Base-by-base conservation (phyloP, 352 stramenopile species). In the Plasmopara viticola region DNA sequence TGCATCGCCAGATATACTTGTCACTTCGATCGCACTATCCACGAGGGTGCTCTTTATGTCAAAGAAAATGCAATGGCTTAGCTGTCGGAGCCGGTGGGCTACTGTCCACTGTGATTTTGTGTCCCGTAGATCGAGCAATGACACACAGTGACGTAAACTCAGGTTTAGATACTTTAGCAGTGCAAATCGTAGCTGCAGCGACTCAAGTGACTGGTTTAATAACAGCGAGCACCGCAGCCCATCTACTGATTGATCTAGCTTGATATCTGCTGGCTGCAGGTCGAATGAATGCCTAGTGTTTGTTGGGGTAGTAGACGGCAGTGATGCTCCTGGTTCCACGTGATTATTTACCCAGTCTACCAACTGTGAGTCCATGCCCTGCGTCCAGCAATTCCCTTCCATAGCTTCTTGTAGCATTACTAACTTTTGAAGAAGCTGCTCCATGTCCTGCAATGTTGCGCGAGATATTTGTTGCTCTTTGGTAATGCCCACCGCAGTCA, bases 51-150 rank as follows among this genome's bases (percentile, higher is more conserved):
- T 84, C 65, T 94, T 95, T 29, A 91, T 55, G 34, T 95, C 85
- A 17, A 94, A 87, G 54, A 93, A 95, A n/a, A 93, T 67, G 38
- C 85, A 94, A 63, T 93, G 80, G 34, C 83, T 87, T 18, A 93
- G 50, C 12, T 73, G 67, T 1, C 83, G 82, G 34, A 95, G 46
- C 1, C 68, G 71, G 41, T 91, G 66, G 8, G 83, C 83, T 7
- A 94, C 64, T 0, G 80, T 90, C 83, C 83, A 95, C 9, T 69
- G 51, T 0, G 81, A 86, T 18, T 68, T 57, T 6, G 73, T 78
- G 44, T 93, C 79, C 8, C 83, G 84, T 29, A 95, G 44, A 62
- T 95, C 84, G 5, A 95, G 51, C 30, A 94, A 53, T 14, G 74
- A 58, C 6, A 95, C 65, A 29, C 74, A 86, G 35, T 83, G 69